Base-by-base conservation (phyloP, 2,329 filamentous ascomycete species). In the Alternaria sp. region DNA sequence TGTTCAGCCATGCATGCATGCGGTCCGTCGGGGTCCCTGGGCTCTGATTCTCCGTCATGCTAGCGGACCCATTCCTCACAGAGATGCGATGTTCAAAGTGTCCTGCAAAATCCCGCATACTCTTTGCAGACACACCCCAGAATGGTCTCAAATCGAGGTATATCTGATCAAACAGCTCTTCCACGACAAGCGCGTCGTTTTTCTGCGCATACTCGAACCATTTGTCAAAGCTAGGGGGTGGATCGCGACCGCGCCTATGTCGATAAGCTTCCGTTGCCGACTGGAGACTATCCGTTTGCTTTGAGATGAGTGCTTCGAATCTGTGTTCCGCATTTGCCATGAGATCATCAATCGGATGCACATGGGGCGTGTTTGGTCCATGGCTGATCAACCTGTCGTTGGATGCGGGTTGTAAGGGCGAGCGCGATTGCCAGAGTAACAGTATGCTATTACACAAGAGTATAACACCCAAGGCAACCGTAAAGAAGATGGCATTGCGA, bases 361-460 rank as follows among this genome's bases (percentile, higher is more conserved):
- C 24, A 51, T 26, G 13, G 14, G 9, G n/a, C 26, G 23, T 31
- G 7, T 24, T 31, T 42, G 56, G 46, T 14, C n/a, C 42, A 33
- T 42, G 23, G 2, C 13, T 17, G 11, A 46, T 39, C 2, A 45
- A 41, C 23, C 52, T 52, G 17, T 50, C 13, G 14, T 46, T 28
- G 10, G 45, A 37, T 14, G 41, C 40, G 10, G 34, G 33, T 24
- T 26, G 42, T 8, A 29, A 42, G 13, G 58, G 54, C 23, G 33
- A 24, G 23, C 28, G 55, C 23, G 33, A 39, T 6, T 52, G 17
- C 64, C 61, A 67, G 3, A 69, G 48, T 49, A 55, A 54, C 36
- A 49, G 33, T 2, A 61, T 40, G 45, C 75, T 79, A 1, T 83
- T 85, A 64, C 82, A 83, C 70, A 88, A 90, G 80, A 90, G 90